Evolutionary conservation across 495 filamentous ascomycete species (phyloP), one percentile per base, ranked within the genome.

Genomic region (Aeminium ludgeri): DNA sequence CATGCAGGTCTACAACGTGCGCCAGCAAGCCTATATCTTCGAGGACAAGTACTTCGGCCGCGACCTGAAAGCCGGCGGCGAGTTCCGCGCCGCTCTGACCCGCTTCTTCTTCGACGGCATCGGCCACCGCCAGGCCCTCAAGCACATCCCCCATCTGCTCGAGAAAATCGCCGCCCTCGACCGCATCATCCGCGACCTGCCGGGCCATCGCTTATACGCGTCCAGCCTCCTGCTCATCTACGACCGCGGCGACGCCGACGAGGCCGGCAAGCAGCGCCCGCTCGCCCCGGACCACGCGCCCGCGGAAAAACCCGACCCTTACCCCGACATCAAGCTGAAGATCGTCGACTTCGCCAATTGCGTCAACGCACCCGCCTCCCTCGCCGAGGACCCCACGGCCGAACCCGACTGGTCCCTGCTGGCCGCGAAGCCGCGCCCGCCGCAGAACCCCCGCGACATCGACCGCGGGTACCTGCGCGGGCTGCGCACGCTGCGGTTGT

Each of bases 301-400:
- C n/a, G 8, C 8, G 6, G 27, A 8, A 6, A 33, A 31, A 13
- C 2, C 30, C 13, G 30, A 19, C 13, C n/a, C 38, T 3, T 43
- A 45, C 42, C 56, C 61, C 7, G 67, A 76, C 37, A 82, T 97
- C 44, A 80, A 92, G 52, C 70, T 97, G 55, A 95, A 95, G 59
- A 92, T 97, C 56, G 86, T 93, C 33, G 89, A 97, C 57, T 97
- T 97, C 65, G 89, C 89, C 19, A 97, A 97, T 55, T 95, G 86
- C 48, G 79, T 96, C 6, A n/a, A n/a, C n/a, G n/a, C n/a, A n/a
- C n/a, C n/a, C n/a, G n/a, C n/a, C n/a, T n/a, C n/a, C n/a, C n/a
- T n/a, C n/a, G n/a, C n/a, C n/a, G n/a, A n/a, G n/a, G n/a, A n/a
- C n/a, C n/a, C n/a, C n/a, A 94, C 85, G 8, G 80, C 82, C 3